These are phyloP conservation scores for Lactarius deliciosus DNA, from an alignment of 768 basidiomycete species.

Conservation along the genomic window DNA sequence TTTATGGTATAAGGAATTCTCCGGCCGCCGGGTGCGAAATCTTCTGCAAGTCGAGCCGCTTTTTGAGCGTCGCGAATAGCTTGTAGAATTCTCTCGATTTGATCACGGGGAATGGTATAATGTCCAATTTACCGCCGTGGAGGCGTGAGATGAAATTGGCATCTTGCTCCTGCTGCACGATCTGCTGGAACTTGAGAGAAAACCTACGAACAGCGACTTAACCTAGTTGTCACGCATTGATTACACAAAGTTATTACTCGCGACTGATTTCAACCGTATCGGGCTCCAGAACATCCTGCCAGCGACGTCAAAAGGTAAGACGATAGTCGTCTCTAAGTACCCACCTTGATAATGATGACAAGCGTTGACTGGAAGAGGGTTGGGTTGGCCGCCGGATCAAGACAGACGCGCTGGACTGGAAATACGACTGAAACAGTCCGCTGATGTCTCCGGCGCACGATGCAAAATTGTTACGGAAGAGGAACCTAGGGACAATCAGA, in stretches of 20 bases:
- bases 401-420: constrained; percentile 55
- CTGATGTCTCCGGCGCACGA: constrained; percentile 57
- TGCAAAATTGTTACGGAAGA: constrained; percentile 40
- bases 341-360: constrained; percentile 61
- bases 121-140: constrained; percentile 53
- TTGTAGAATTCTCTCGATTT: constrained; percentile 54
- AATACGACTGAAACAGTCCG: constrained; percentile 59
- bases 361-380: constrained; percentile 57
- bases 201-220: constrained; percentile 35
- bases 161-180: constrained; percentile 59
- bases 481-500: constrained; percentile 43
- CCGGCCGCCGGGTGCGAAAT: constrained; percentile 51
- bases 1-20: constrained; percentile 43
- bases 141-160: constrained; percentile 62
- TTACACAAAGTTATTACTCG: constrained; percentile 38
- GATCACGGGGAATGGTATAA: constrained; percentile 50
- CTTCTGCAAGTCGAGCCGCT: constrained; percentile 46
- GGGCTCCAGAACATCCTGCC: constrained; percentile 59
- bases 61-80: constrained; percentile 49
- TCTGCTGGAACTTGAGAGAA: constrained; percentile 54
- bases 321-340: neutral
- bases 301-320: neutral
- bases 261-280: constrained; percentile 55
- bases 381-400: constrained; percentile 57
- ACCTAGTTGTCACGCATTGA: neutral